phyloP scores from a whole-genome alignment of 2,329 filamentous ascomycete species.

The Xylogone sp. region DNA sequence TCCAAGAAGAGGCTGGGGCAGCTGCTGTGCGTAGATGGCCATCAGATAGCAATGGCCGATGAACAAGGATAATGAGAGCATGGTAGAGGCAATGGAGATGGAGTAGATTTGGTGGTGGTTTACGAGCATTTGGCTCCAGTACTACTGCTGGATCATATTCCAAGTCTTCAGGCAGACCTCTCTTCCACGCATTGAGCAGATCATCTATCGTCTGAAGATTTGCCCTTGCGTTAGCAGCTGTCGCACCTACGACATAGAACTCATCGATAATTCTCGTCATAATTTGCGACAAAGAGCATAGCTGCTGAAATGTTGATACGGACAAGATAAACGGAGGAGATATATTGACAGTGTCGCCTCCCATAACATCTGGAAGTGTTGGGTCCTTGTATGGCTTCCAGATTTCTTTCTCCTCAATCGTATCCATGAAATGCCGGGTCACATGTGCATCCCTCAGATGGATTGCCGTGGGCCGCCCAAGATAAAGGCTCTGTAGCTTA shows the following conservation, averaged over 20 bases:
- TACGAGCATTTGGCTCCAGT: constrained; percentile 19
- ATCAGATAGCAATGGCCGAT: constrained; percentile 48
- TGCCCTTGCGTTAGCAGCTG: constrained; percentile 25
- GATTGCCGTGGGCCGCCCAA: constrained; percentile 46
- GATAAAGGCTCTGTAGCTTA: constrained; percentile 52
- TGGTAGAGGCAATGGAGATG: constrained; percentile 43
- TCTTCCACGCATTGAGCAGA: constrained; percentile 39
- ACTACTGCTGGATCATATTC: constrained; percentile 27
- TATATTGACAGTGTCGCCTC: constrained; percentile 25
- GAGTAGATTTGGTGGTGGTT: constrained; percentile 41
- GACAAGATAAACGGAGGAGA: constrained; percentile 34
- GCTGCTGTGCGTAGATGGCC: constrained; percentile 36
- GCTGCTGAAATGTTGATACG: constrained; percentile 33
- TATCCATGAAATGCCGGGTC: constrained; percentile 43
- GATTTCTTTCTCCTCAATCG: constrained; percentile 48
- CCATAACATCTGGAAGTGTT: constrained; percentile 25
- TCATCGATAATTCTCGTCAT: constrained; percentile 41
- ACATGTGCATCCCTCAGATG: constrained; percentile 43
- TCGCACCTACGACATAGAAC: constrained; percentile 32
- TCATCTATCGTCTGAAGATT: constrained; percentile 35
- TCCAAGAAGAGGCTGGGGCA: constrained; percentile 24
- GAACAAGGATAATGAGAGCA: constrained; percentile 47
- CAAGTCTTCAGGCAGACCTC: constrained; percentile 38
- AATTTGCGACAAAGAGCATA: constrained; percentile 42
- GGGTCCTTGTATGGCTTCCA: constrained; percentile 43